Base-by-base conservation (phyloP, 495 filamentous ascomycete genomes). In the Daldinia vernicosa region DNA sequence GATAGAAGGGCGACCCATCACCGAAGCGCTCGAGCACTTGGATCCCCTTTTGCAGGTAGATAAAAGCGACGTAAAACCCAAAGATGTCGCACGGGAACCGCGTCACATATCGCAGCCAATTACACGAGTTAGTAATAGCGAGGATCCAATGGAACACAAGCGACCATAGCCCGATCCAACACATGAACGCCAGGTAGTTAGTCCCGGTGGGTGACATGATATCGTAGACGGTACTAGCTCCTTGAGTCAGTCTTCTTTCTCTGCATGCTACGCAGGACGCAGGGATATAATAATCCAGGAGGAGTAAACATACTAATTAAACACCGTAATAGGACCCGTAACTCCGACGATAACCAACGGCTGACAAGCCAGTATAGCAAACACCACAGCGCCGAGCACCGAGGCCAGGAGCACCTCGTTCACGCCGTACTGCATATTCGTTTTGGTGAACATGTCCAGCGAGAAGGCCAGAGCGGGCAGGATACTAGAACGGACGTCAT, bases 331-430 rank as follows among this genome's bases (percentile, higher is more conserved):
- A 14, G 92, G 92, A 37, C 92, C 92, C 47, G 92, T 94, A n/a
- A 97, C 92, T 39, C 93, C 93, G 24, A 97, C 93, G 80, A 97
- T 96, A 22, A 92, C 90, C 71, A 95, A 75, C 32, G 92, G 92
- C 77, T 95, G 92, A 30, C 91, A 91, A 2, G 92, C 89, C 47
- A 92, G 82, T 14, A 94, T 69, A 6, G 90, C 82, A 74, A 95
- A 95, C 0, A 94, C 92, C 1, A 93, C 86, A 17, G 92, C 85
- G 1, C 90, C 92, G 26, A 94, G 82, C 24, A 93, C 92, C 15
- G 91, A 94, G 1, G 92, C 85, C 63, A 95, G 82, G 33, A 95
- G 82, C 15, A 93, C 92, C 77, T 95, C 92, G 76, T 95, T 95
- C 40, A 95, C 92, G 39, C 92, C 92, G 76, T 91, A 95, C 64